phyloP scores from a whole-genome alignment of 2,329 filamentous ascomycete genomes.

The Fusarium tjaetaba region DNA sequence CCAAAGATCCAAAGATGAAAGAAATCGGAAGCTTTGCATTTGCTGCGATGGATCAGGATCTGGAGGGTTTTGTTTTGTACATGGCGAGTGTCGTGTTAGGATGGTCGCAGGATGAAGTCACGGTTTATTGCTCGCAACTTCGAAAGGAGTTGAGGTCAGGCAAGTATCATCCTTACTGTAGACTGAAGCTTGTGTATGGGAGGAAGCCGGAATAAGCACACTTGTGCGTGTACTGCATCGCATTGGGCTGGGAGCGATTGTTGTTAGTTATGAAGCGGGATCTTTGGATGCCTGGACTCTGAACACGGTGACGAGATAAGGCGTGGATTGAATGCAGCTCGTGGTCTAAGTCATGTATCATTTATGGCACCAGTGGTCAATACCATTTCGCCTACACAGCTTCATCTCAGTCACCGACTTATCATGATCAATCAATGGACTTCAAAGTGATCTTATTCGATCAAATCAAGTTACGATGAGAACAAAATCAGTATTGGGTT shows the following conservation, averaged over 20 bases:
- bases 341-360: fast-evolving
- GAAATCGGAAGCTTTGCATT: not conserved
- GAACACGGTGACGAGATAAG: not conserved
- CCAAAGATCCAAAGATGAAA: not conserved
- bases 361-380: fast-evolving
- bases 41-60: constrained; percentile 8
- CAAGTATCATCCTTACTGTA: constrained; percentile 17
- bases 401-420: not conserved
- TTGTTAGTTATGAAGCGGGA: not conserved
- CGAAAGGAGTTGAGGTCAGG: not conserved
- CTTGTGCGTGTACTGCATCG: not conserved
- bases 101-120: constrained; percentile 17
- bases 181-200: constrained; percentile 12
- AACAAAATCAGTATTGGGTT: not conserved
- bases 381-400: not conserved
- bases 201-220: not conserved
- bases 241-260: not conserved
- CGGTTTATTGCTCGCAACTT: constrained; percentile 22
- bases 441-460: not conserved
- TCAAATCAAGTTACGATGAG: not conserved
- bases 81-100: constrained; percentile 15
- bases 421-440: not conserved
- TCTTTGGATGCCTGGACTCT: not conserved
- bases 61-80: not conserved
- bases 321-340: fast-evolving